Evolutionary conservation across 192 early-diverging fungal genomes (phyloP).

Genomic region (Backusella tuberculispora): DNA sequence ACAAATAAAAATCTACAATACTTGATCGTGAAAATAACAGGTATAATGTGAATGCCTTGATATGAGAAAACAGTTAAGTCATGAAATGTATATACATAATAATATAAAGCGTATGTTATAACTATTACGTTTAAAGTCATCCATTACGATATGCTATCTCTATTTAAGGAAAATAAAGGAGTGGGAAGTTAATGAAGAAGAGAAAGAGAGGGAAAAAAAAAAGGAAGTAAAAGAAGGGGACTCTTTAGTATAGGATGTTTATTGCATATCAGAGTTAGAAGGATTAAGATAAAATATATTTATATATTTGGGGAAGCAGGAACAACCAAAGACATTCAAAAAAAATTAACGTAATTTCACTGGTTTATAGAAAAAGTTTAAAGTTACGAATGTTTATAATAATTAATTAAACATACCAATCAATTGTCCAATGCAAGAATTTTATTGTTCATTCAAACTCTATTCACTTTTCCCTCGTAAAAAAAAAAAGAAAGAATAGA

Average conservation of each 20-base stretch:
- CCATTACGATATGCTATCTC: too few species aligned
- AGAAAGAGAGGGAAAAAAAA: background rate
- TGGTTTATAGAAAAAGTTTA: background rate
- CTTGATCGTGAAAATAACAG: conserved; percentile 1
- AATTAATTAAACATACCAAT: conserved; percentile 12
- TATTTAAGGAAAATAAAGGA: background rate
- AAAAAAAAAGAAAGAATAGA: background rate
- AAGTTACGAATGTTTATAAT: conserved; percentile 5
- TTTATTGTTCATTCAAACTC: conserved; percentile 6
- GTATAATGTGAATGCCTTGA: background rate
- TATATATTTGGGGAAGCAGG: background rate
- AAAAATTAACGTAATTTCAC: background rate
- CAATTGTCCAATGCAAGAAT: background rate
- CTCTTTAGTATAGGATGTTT: background rate
- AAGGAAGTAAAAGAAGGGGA: background rate
- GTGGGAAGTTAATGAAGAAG: background rate
- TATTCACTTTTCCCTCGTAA: conserved; percentile 7
- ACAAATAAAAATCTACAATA: conserved; percentile 12
- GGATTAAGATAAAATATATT: background rate
- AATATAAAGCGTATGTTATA: too few species aligned
- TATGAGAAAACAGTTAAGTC: background rate
- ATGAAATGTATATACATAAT: background rate
- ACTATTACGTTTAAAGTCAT: too few species aligned
- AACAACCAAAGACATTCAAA: background rate
- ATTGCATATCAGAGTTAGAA: conserved; percentile 10